Base-by-base conservation (phyloP, 164 flowering plant genomes). In the Paratinospora sagittata region DNA sequence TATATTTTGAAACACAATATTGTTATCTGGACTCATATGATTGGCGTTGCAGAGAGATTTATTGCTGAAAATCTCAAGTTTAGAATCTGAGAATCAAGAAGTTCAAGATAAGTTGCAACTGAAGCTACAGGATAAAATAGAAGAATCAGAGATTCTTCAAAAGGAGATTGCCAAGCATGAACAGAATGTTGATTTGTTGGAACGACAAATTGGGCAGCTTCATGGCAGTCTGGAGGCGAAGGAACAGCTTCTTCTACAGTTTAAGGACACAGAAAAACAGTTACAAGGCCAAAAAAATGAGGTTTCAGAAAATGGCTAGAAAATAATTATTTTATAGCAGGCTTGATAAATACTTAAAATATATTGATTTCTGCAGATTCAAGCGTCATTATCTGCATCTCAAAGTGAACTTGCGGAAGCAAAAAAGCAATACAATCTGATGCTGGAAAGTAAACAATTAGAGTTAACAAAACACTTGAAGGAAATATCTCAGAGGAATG, bases 401-500 rank as follows among this genome's bases (percentile, higher is more conserved):
- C 97, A 91, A 78, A 82, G 79, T 74, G 87, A 81, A 75, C 89
- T 96, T 52, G 74, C 73, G 36, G 97, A 96, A 73, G 88, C 89
- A 16, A 90, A 81, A 77, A 91, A 85, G 82, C 91, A 90, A 63
- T 81, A 87, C 72, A 90, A 91, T 80, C 70, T 79, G 79, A 91
- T 89, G 92, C 84, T 96, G 65, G 97, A 93, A 77, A 86, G 84
- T 69, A 91, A 93, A 71, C 97, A 96, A 33, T 75, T 81, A 52
- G 99, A 96, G 74, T 75, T 96, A 67, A 90, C 90, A 49, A 91
- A 86, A 79, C 97, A 93, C 77, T 82, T 96, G 74, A 96, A 96
- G 82, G 99, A 96, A 75, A 82, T 96, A 61, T 96, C 97, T 77
- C 97, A 86, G 78, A 89, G 86, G 79, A 96, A 93, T 84, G 99